Conservation (phyloP, 345 rosid species). For the Pistacia integerrima region DNA sequence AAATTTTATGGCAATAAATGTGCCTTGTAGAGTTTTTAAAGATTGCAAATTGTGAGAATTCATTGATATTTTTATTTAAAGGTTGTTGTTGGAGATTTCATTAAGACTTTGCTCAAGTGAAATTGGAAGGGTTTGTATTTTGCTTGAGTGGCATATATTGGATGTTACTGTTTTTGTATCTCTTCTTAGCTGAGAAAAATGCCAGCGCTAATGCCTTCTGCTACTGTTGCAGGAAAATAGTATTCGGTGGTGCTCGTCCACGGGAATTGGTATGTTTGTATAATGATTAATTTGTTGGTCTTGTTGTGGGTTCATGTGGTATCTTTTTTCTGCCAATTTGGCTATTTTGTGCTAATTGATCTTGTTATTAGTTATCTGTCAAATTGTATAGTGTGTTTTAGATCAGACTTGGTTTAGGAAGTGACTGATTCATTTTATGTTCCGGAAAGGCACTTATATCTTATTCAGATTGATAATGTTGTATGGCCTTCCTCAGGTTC, state of each 20-base stretch:
- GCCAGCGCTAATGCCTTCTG: neutral
- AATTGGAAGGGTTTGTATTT: neutral
- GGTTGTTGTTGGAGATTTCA: neutral
- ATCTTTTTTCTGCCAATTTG: neutral
- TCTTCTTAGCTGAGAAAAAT: neutral
- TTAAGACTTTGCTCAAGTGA: neutral
- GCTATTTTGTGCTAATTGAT: neutral
- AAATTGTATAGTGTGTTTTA: neutral
- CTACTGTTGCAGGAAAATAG: constrained; percentile 24
- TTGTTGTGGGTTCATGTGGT: neutral
- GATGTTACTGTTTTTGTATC: neutral
- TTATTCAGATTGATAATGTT: neutral
- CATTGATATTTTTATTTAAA: neutral
- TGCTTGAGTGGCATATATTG: neutral
- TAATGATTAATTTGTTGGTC: neutral
- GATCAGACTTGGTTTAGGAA: neutral
- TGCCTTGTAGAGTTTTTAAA: neutral
- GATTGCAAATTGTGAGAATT: neutral
- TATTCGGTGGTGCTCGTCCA: constrained; percentile 33
- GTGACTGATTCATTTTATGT: neutral
- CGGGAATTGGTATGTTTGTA: constrained; percentile 25
- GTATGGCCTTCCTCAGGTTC: constrained; percentile 24
- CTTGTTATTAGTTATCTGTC: neutral
- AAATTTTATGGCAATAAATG: neutral
- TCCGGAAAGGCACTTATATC: neutral